Evolutionary conservation across 352 stramenopile species (phyloP), one percentile per base, ranked within the genome.

Genomic region (Pythium monospermum): DNA sequence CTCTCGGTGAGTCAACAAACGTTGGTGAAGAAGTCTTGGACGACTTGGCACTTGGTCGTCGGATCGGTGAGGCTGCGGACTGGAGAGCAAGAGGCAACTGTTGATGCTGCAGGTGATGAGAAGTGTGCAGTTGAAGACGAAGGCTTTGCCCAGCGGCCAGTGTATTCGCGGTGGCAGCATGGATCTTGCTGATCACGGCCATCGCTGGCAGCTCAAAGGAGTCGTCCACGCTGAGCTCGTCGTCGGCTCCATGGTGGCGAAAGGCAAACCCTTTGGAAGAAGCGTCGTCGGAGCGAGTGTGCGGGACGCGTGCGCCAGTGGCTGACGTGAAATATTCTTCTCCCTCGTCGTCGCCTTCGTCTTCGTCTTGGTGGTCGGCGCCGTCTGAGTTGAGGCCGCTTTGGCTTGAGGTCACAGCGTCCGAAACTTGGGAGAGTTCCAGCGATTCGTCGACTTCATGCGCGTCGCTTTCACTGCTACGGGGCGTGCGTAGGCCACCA

Each of bases 161-260:
- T 13, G 30, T 35, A 13, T 13, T 57, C 26, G 41, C 44, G 0
- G 55, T 48, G 4, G 55, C 55, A 10, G 55, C 55, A 16, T 40
- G 28, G 53, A 66, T 50, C 18, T 41, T 53, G 42, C 27, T 57
- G 30, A 63, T 57, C 10, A 63, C 23, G 3, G 47, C 28, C 22
- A 49, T 32, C 5, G 36, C 35, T 13, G 58, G 42, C 28, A 51
- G 47, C 26, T 65, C 57, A 13, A 70, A 48, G 19, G 57, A 57
- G 11, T 76, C 68, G 19, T 73, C 54, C 12, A 69, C 27, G 0
- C 71, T 73, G 11, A 75, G 48, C 16, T n/a, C n/a, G n/a, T n/a
- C n/a, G n/a, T n/a, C n/a, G n/a, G n/a, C n/a, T n/a, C n/a, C n/a
- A n/a, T n/a, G n/a, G n/a, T 50, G 40, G 37, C 46, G 55, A 22